These are phyloP conservation scores for Colletotrichum trifolii DNA, from an alignment of 2,329 filamentous ascomycete genomes.

Conservation along the genomic window DNA sequence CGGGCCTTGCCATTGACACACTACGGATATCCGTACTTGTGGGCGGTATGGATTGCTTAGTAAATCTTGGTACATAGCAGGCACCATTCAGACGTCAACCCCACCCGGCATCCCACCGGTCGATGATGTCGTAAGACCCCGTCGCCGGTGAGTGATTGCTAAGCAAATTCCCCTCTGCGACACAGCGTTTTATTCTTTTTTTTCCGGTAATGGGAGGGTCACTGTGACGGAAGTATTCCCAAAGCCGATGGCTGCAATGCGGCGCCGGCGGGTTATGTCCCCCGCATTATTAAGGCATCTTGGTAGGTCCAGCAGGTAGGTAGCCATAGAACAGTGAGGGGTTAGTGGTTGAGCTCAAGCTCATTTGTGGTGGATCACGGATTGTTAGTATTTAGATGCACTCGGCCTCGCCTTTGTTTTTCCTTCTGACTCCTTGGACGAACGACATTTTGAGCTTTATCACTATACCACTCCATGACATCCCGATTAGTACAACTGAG, in stretches of 20 bases:
- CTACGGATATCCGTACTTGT: too few species aligned
- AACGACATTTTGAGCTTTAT: not conserved
- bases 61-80: too few species aligned
- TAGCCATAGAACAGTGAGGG: conserved; percentile 15
- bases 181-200: not conserved
- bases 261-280: conserved; percentile 9
- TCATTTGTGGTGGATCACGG: not conserved
- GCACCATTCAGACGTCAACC: too few species aligned
- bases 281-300: conserved; percentile 22
- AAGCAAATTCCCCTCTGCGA: conserved; percentile 24
- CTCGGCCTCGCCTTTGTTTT: not conserved
- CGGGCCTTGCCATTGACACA: too few species aligned
- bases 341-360: conserved; percentile 3
- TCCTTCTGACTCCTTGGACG: not conserved
- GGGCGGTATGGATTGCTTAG: not conserved
- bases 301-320: too few species aligned
- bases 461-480: conserved; percentile 19
- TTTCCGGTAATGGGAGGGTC: conserved; percentile 15
- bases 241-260: not conserved
- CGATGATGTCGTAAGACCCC: not conserved
- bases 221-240: conserved; percentile 28
- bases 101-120: not conserved
- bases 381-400: conserved; percentile 23
- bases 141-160: conserved; percentile 23
- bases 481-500: conserved; percentile 23